Evolutionary conservation across 345 rosid genomes (phyloP), one percentile per base, ranked within the genome.

Genomic region (Syzygium grande): DNA sequence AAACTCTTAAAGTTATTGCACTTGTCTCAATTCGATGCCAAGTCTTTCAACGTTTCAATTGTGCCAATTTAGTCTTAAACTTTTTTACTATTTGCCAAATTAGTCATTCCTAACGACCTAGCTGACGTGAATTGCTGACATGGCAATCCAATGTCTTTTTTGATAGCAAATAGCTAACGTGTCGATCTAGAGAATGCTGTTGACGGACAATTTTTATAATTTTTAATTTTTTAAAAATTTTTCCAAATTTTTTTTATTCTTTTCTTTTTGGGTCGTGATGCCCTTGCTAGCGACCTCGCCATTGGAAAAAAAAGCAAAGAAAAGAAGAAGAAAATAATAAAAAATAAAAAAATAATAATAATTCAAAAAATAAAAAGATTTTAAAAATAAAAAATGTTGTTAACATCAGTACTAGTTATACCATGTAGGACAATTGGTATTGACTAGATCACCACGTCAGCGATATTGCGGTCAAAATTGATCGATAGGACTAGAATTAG

Each of bases 1-100:
- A 0, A 25, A 0, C 1, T 59, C 65, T 58, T 58, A 58, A 59
- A 27, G 10, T 0, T 0, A 2, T 27, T 59, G 15, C 5, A 0
- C 0, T 59, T 25, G 29, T 59, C 12, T 59, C 0, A 25, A 1
- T 59, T 27, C 1, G 11, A n/a, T 59, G 1, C 0, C 5, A 11
- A 27, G 2, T 59, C 3, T 59, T 59, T 27, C 0, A 11, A 11
- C 46, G 46, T 43, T 43, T 43, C 46, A 43, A 43, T 43, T 43
- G 7, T 58, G 1, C 4, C 29, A 58, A 58, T 58, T 23, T 58
- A 22, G 1, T 58, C 14, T 58, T 58, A 23, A 58, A 58, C 46
- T 43, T 43, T 43, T 43, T 43, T 6, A 43, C 46, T 43, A 43
- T 43, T 58, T 58, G 25, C 1, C 63, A 58, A 23, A 23, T 58